Conservation (phyloP, 2,329 filamentous ascomycete genomes). For the Geoglossum cookeanum region DNA sequence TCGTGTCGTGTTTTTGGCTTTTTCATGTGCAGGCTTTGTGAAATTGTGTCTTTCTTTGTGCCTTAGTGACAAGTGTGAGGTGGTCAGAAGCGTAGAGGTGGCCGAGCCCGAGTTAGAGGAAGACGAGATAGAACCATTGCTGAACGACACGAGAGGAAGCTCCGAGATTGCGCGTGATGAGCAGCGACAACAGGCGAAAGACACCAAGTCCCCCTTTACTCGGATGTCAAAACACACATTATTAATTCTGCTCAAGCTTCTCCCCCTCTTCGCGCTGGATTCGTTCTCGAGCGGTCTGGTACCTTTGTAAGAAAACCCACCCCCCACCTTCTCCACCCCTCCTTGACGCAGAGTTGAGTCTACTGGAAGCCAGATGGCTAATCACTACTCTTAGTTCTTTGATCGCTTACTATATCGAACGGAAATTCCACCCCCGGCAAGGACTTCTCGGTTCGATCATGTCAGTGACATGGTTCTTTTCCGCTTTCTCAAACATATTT, state of each 20-base stretch:
- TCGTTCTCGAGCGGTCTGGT: conserved; percentile 52
- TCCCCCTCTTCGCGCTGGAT: conserved; percentile 48
- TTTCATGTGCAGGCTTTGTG: conserved; percentile 35
- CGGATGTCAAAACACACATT: conserved; percentile 37
- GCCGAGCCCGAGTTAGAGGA: conserved; percentile 6
- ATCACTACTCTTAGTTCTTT: conserved; percentile 18
- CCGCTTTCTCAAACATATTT: conserved; percentile 25
- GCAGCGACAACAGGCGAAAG: conserved; percentile 4
- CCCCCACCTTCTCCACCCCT: conserved; percentile 5
- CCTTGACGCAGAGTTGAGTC: neutral
- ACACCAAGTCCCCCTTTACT: conserved; percentile 27
- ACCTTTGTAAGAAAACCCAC: conserved; percentile 28
- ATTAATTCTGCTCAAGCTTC: conserved; percentile 38
- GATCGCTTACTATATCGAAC: conserved; percentile 37
- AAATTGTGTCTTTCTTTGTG: conserved; percentile 34
- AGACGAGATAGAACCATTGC: neutral
- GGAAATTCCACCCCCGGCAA: conserved; percentile 33
- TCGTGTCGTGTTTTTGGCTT: conserved; percentile 35
- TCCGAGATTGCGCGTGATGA: neutral
- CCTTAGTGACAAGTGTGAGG: conserved; percentile 30
- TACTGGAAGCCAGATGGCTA: neutral
- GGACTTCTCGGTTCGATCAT: conserved; percentile 34
- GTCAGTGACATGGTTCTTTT: conserved; percentile 26
- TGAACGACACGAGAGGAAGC: neutral
- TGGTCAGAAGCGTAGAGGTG: conserved; percentile 14